Percentiles rank a stretch among this genome's conserved stretches.
phyloP scores from a whole-genome alignment of 1,284 basidiomycete genomes.

The Tremellales sp. region DNA sequence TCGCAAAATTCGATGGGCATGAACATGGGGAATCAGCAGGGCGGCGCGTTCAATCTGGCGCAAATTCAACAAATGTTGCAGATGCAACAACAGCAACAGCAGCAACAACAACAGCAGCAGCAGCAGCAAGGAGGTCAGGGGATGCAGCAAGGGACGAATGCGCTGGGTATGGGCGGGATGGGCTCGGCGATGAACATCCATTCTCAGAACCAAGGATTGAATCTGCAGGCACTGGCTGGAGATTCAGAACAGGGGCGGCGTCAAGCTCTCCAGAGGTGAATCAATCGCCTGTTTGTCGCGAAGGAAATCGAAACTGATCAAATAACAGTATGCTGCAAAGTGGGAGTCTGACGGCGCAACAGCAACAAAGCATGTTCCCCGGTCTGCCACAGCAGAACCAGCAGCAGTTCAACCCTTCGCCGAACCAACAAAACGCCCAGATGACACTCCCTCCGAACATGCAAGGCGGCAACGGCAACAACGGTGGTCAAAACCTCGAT shows the following conservation, averaged over 20 bases:
- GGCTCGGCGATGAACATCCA: not conserved
- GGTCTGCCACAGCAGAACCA: not conserved
- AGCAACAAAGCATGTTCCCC: not conserved
- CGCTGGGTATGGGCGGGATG: constrained; percentile 7
- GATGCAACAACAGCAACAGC: constrained; percentile 3
- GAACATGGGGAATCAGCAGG: not conserved
- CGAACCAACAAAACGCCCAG: not conserved
- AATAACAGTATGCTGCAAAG: not conserved
- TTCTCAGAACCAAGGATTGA: not conserved
- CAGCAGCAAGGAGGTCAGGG: not conserved
- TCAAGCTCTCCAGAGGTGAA: not conserved
- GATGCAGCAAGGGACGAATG: not conserved
- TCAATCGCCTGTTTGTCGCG: too few relatives aligned
- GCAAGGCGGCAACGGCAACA: not conserved
- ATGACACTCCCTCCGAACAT: not conserved
- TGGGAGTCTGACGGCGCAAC: not conserved
- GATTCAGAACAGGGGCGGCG: not conserved
- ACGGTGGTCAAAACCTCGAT: not conserved
- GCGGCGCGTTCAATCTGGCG: not conserved
- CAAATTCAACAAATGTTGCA: constrained; percentile 3
- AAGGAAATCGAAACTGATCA: too few relatives aligned
- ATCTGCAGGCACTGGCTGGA: not conserved
- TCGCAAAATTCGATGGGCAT: not conserved
- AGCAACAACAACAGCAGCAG: constrained; percentile 6
- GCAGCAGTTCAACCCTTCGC: not conserved